Evolutionary conservation across 163 green algal genomes (phyloP).

Genomic region (Prototheca stagnorum): DNA sequence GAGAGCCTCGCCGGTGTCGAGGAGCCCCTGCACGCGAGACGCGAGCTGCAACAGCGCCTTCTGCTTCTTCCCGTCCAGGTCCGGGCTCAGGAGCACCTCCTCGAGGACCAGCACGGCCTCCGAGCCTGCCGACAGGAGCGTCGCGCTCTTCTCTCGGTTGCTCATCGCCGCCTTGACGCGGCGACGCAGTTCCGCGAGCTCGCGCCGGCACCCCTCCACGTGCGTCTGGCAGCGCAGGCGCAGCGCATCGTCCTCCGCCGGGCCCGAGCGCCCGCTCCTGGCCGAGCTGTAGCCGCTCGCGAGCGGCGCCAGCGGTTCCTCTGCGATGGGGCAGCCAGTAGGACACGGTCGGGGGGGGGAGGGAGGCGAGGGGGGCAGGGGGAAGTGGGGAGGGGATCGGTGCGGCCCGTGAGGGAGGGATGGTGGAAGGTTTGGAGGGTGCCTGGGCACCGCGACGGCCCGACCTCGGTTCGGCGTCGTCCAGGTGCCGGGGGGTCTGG

Average conservation of each 20-base stretch:
- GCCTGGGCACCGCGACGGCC: too few species aligned
- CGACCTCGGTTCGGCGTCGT: too few species aligned
- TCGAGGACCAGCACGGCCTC: conserved; percentile 24
- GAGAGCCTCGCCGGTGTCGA: conserved; percentile 9
- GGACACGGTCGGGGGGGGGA: not conserved
- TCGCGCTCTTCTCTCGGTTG: conserved; percentile 22
- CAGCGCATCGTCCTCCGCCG: conserved; percentile 1
- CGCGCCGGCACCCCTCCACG: conserved; percentile 14
- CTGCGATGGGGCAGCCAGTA: too few species aligned
- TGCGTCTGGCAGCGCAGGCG: conserved; percentile 1
- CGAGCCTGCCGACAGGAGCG: conserved; percentile 15
- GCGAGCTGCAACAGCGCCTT: conserved; percentile 5
- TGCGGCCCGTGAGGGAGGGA: too few species aligned
- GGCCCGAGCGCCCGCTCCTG: not conserved
- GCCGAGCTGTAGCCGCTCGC: not conserved
- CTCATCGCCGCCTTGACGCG: conserved; percentile 10
- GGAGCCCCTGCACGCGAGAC: not conserved
- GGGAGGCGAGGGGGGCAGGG: not conserved
- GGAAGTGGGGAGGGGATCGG: not conserved
- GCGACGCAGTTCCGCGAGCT: conserved; percentile 18
- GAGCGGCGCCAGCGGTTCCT: not conserved
- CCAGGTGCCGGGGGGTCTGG: too few species aligned
- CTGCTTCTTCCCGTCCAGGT: not conserved
- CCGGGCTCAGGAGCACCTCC: conserved; percentile 11
- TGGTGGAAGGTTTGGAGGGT: too few species aligned